Base-by-base conservation (phyloP, 2,329 filamentous ascomycete genomes). In the Venturia nashicola region DNA sequence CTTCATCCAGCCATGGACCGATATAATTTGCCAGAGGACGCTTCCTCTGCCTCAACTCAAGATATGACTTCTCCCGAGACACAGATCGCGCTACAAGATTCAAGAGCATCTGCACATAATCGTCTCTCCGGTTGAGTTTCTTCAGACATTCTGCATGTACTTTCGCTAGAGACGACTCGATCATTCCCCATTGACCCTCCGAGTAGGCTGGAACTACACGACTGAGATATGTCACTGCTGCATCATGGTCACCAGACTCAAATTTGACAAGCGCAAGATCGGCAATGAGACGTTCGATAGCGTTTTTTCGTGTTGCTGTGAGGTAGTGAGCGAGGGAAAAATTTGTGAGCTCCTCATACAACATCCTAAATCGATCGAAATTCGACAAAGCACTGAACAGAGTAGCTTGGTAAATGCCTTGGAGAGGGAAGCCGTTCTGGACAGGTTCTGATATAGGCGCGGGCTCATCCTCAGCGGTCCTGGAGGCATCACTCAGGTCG, bases 221-320 rank as follows among this genome's bases (percentile, higher is more conserved):
- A 69, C 88, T 83, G 70, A 99, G 94, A 70, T 89, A 92, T 0
- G 82, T 82, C 0, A 89, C 86, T 0, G 94, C 92, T 1, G 85
- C 82, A 2, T 78, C 79, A 71, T 86, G 92, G 68, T 97, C 89
- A 27, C 83, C 82, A 3, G 89, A 79, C 65, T 89, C 84, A 68
- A 87, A 94, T 70, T 93, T 92, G 61, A 97, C 78, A 5, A 94
- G 83, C 1, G 91, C 94, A 57, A 97, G 81, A 73, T 99, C 94
- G 11, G 90, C 88, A 73, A 92, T 84, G 66, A 87, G 86, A 23
- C 86, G 83, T 68, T 95, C 86, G 0, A 89, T 86, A 8, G 90
- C 89, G 69, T 95, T 88, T 0, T 80, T 81, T 67, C 93, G 88
- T 64, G 86, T 88, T 5, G 92, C 91, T 5, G 91, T 84, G 16